Conservation (phyloP, 352 stramenopile species). For the Thraustochytrium sp. region DNA sequence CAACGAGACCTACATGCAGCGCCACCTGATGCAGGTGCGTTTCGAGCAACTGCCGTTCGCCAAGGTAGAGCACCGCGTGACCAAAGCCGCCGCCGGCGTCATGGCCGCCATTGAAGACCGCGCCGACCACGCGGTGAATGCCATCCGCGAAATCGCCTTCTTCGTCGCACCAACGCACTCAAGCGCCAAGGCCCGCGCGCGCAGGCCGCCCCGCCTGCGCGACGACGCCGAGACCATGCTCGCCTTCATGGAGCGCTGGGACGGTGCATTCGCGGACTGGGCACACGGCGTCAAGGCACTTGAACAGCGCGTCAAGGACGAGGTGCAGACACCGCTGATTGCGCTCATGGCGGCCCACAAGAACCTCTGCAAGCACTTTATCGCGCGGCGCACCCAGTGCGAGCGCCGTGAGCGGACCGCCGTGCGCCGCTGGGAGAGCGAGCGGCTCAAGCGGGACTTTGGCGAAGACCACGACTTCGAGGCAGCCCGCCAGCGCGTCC, state of each 20-base stretch:
- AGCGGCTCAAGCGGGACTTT: background rate
- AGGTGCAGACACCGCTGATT: background rate
- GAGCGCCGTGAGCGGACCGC: background rate
- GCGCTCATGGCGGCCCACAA: background rate
- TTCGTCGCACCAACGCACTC: background rate
- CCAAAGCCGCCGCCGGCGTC: background rate
- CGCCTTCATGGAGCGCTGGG: background rate
- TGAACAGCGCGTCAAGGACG: background rate
- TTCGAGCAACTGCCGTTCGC: constrained; percentile 11
- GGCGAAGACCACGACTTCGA: background rate
- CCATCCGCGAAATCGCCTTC: too few relatives aligned
- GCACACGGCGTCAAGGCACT: background rate
- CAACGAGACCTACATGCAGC: constrained; percentile 30
- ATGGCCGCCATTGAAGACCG: background rate
- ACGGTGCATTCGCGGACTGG: background rate
- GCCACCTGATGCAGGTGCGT: constrained; percentile 14
- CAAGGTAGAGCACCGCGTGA: background rate
- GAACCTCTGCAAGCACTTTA: background rate
- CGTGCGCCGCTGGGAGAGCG: background rate
- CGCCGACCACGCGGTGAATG: too few relatives aligned
- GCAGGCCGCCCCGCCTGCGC: background rate
- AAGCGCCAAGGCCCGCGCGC: background rate
- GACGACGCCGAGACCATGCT: background rate
- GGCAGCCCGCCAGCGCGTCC: background rate
- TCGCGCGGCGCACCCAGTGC: background rate